Percentiles rank a stretch among this genome's conserved stretches.
phyloP scores from a whole-genome alignment of 805 yeast species.

The Cyberlindnera bimundalis region DNA sequence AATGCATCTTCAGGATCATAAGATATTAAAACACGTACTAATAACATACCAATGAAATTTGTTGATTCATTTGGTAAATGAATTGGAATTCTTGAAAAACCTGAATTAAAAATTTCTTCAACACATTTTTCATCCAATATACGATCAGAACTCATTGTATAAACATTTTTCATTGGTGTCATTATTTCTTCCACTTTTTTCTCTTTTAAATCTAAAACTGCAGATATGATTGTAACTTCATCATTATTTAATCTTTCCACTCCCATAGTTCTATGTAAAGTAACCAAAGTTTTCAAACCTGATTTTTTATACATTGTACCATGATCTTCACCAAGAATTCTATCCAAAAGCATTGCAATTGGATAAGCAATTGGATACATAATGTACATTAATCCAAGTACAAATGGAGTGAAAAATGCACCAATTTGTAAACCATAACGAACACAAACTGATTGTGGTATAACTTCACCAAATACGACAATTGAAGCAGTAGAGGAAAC shows the following conservation, averaged over 20 bases:
- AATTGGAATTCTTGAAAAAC: slow-evolving; percentile 92
- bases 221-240: slow-evolving; percentile 92
- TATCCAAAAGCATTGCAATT: slow-evolving; percentile 74
- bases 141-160: slow-evolving; percentile 80
- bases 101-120: slow-evolving; percentile 88
- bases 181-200: slow-evolving; percentile 81
- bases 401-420: slow-evolving; percentile 87
- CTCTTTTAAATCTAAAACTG: slow-evolving; percentile 91
- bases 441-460: slow-evolving; percentile 92
- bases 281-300: slow-evolving; percentile 90
- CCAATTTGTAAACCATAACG: slow-evolving; percentile 92
- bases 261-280: slow-evolving; percentile 92
- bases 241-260: slow-evolving; percentile 90
- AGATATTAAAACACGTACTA: slow-evolving; percentile 87
- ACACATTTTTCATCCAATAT: slow-evolving; percentile 80
- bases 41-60: slow-evolving; percentile 91
- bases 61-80: slow-evolving; percentile 85
- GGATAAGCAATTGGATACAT: slow-evolving; percentile 95
- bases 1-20: slow-evolving; percentile 96
- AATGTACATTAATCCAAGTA: slow-evolving; percentile 74
- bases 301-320: slow-evolving; percentile 92
- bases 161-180: slow-evolving; percentile 93
- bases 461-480: slow-evolving; percentile 93
- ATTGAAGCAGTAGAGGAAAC: slow-evolving; percentile 89
- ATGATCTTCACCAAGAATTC: slow-evolving; percentile 88